Percentiles rank a stretch among this genome's conserved stretches.
Evolutionary conservation across 2,329 filamentous ascomycete genomes (phyloP).

Genomic region (Cercospora sesami): DNA sequence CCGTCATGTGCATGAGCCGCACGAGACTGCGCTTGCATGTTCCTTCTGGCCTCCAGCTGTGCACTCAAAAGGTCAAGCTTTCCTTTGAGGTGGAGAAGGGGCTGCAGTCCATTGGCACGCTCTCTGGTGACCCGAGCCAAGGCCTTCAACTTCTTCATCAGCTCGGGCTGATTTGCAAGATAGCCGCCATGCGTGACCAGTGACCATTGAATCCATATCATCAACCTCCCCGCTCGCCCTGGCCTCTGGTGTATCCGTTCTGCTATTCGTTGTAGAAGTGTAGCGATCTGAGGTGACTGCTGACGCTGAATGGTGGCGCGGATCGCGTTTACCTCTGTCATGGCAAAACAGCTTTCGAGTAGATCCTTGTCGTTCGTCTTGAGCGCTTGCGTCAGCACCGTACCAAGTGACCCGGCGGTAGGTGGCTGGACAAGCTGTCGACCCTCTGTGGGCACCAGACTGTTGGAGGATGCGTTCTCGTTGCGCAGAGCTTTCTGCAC

Average conservation of each 20-base stretch:
- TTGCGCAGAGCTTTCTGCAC: conserved; percentile 59
- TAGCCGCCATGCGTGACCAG: conserved; percentile 89
- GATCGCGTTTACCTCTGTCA: conserved; percentile 72
- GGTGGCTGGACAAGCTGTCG: conserved; percentile 12
- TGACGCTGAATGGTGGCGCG: conserved; percentile 87
- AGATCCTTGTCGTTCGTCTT: conserved; percentile 87
- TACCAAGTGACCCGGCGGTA: conserved; percentile 75
- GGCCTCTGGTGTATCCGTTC: conserved; percentile 83
- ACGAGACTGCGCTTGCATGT: conserved; percentile 56
- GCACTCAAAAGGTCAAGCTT: conserved; percentile 92
- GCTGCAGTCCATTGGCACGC: conserved; percentile 76
- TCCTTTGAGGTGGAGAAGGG: conserved; percentile 83
- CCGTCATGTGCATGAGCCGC: conserved; percentile 57
- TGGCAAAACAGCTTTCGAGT: conserved; percentile 87
- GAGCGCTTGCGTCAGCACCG: conserved; percentile 89
- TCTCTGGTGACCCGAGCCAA: conserved; percentile 86
- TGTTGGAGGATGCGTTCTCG: conserved; percentile 40
- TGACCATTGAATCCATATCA: conserved; percentile 96
- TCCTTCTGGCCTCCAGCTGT: conserved; percentile 77
- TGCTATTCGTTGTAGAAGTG: conserved; percentile 78
- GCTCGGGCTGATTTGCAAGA: conserved; percentile 79
- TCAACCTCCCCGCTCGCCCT: conserved; percentile 83
- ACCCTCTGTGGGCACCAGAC: conserved; percentile 50
- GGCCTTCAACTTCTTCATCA: conserved; percentile 73
- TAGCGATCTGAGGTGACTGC: conserved; percentile 77